Evolutionary conservation across 768 basidiomycete species (phyloP).

Genomic region (Kwoniella dendrophila): DNA sequence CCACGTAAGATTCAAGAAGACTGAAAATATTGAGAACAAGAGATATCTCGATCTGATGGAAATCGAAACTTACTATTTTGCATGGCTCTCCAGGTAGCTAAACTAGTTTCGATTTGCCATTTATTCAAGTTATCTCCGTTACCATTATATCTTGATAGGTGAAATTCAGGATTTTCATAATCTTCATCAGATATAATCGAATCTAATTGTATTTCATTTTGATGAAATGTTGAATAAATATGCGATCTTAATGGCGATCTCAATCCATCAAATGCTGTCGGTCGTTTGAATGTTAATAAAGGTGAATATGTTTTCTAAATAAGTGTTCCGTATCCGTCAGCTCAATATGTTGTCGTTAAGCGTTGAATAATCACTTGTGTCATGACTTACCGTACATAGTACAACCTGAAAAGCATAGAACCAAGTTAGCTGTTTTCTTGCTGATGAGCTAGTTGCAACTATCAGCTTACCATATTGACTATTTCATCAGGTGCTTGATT

Average conservation of each 20-base stretch:
- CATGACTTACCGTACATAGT: slow-evolving; percentile 66
- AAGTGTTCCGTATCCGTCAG: slow-evolving; percentile 54
- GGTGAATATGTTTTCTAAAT: slow-evolving; percentile 40
- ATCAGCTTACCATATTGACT: slow-evolving; percentile 69
- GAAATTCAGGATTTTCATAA: slow-evolving; percentile 64
- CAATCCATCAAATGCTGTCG: slow-evolving; percentile 34
- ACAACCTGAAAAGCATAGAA: slow-evolving; percentile 64
- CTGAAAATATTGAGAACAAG: too few species aligned
- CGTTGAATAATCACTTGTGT: neutral
- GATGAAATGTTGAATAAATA: slow-evolving; percentile 44
- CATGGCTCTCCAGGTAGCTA: slow-evolving; percentile 83
- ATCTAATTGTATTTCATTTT: slow-evolving; percentile 49
- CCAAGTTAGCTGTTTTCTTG: neutral
- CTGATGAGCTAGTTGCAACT: neutral
- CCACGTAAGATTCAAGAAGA: too few species aligned
- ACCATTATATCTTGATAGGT: slow-evolving; percentile 35
- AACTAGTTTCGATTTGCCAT: slow-evolving; percentile 68
- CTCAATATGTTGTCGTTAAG: too few species aligned
- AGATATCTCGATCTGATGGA: neutral
- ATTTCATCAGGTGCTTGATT: slow-evolving; percentile 61
- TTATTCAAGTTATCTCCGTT: slow-evolving; percentile 69
- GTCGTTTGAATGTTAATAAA: slow-evolving; percentile 48
- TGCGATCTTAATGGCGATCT: slow-evolving; percentile 50
- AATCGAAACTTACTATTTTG: slow-evolving; percentile 58
- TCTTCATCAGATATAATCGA: slow-evolving; percentile 47